Conservation (phyloP, 2,329 filamentous ascomycete genomes). For the Trichoderma hamatum region DNA sequence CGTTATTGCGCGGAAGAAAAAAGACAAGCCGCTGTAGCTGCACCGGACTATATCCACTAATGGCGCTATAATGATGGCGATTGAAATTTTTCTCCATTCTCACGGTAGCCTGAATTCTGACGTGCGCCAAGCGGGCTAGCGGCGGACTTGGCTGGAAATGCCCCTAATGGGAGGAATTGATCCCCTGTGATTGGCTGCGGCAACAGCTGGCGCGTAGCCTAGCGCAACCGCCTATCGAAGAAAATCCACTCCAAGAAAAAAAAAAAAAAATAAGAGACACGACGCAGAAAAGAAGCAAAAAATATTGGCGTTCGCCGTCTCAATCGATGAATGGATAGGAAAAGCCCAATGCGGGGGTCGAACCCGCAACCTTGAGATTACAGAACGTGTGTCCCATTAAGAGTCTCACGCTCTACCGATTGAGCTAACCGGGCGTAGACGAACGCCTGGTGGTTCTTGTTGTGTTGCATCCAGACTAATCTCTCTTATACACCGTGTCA, state of each 20-base stretch:
- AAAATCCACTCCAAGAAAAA: background rate
- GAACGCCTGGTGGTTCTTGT: background rate
- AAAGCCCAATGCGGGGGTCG: slow-evolving; percentile 50
- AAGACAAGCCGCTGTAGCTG: no score
- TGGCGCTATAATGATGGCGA: no score
- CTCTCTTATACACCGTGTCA: background rate
- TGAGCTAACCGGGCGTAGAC: slow-evolving; percentile 43
- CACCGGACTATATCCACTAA: no score
- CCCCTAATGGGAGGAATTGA: no score
- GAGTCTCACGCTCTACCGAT: slow-evolving; percentile 71
- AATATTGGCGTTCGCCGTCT: background rate
- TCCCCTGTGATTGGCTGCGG: no score
- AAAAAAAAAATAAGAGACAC: background rate
- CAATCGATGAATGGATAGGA: slow-evolving; percentile 38
- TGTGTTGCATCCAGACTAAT: background rate
- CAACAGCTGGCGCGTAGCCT: no score
- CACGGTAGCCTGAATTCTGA: no score
- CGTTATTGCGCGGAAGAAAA: no score
- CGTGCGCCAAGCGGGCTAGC: no score
- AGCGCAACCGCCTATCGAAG: background rate
- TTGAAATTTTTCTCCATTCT: no score
- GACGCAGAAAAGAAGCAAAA: background rate
- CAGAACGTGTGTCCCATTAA: slow-evolving; percentile 36
- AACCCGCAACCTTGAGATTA: slow-evolving; percentile 61
- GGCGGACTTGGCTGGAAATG: background rate